These are phyloP conservation scores for Fraxinus floribunda DNA, from an alignment of 305 asterid genomes.

Conservation along the genomic window DNA sequence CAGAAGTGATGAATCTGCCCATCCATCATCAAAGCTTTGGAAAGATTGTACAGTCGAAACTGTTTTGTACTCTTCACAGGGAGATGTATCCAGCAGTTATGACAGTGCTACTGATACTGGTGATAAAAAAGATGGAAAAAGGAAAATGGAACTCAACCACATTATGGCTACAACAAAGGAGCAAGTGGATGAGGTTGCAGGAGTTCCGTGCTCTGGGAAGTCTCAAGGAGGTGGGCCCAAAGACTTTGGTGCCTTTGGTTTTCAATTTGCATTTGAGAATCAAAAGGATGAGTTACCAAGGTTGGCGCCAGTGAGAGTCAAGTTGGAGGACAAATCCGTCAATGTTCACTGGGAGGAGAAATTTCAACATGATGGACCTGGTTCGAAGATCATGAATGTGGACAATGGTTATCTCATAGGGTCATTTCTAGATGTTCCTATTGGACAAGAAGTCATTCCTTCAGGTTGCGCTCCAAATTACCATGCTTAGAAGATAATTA, in stretches of 20 bases:
- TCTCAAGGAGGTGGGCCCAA: slow-evolving; percentile 51
- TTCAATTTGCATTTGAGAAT: slow-evolving; percentile 53
- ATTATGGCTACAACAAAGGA: slow-evolving; percentile 64
- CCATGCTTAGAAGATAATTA: slow-evolving; percentile 16
- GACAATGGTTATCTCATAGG: slow-evolving; percentile 74
- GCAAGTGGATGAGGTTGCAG: slow-evolving; percentile 83
- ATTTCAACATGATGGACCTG: slow-evolving; percentile 61
- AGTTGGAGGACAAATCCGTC: slow-evolving; percentile 79
- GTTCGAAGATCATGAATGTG: slow-evolving; percentile 53
- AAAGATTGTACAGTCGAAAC: slow-evolving; percentile 76
- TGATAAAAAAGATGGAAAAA: slow-evolving; percentile 61
- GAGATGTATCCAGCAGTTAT: slow-evolving; percentile 66
- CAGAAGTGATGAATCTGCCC: slow-evolving; percentile 41
- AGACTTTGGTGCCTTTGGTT: slow-evolving; percentile 48
- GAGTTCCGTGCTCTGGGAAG: slow-evolving; percentile 67
- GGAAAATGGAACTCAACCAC: slow-evolving; percentile 49
- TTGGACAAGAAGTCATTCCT: slow-evolving; percentile 76
- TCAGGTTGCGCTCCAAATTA: slow-evolving; percentile 51
- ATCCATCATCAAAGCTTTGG: slow-evolving; percentile 46
- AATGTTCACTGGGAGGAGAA: slow-evolving; percentile 89
- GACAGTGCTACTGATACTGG: slow-evolving; percentile 35
- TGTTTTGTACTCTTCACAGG: slow-evolving; percentile 54
- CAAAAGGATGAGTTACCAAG: slow-evolving; percentile 91
- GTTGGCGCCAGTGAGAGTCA: slow-evolving; percentile 83
- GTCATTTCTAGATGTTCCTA: slow-evolving; percentile 87